Base-by-base conservation (phyloP, 257 asterid genomes). In the Fraxinus anomala region DNA sequence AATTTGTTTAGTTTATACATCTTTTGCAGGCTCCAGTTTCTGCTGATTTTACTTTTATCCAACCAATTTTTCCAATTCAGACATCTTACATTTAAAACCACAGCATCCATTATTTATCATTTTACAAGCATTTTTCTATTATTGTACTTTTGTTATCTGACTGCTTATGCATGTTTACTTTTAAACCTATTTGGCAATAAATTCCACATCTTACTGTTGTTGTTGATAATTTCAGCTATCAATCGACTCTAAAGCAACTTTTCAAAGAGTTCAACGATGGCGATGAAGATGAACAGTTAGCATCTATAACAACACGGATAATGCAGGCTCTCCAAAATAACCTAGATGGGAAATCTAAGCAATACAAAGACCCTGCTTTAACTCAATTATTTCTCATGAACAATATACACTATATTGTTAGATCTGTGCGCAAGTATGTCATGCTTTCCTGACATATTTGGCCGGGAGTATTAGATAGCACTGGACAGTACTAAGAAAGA, bases 341-440 rank as follows among this genome's bases (percentile, higher is more conserved):
- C 81, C 94, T 95, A 33, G 98, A 95, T 74, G 99, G 91, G 61
- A 95, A 93, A 83, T 93, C 98, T 37, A 95, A 93, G 89, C 97
- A 93, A 77, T 95, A 93, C 79, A 95, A 91, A 84, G 99, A 95
- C 86, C 96, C 97, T 23, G 93, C 99, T 81, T 77, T 95, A 82
- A 93, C 99, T 67, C 99, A 95, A 74, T 83, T 95, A 49, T 93
- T 95, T 85, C 82, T 95, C 70, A 95, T 95, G 99, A 95, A 93
- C 85, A 95, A 95, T 74, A 86, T 93, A 65, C 99, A 95, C 84
- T 95, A 92, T 82, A 91, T 95, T 49, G 99, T 93, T 37, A 88
- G 99, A 95, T 91, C 97, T 54, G 97, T 95, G 24, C 93, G 97
- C 82, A 90, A 93, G 99, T 95, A 86, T 5, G 80, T 63, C 73